Evolutionary conservation across 371 early-diverging fungal species (phyloP).

Genomic region (Lichtheimia ornata): DNA sequence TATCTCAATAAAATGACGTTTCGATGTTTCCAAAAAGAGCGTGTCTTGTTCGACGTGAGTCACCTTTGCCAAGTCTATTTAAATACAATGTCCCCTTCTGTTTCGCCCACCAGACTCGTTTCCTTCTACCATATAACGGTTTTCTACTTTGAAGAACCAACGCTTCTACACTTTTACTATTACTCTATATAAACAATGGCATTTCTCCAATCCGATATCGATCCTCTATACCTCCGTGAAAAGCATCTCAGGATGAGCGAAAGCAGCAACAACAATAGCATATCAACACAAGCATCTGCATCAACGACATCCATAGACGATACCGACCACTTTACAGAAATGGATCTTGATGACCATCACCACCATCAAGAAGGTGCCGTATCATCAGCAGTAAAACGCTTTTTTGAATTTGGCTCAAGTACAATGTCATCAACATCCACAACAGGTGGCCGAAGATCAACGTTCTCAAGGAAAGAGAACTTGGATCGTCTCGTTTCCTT

Average conservation of each 20-base stretch:
- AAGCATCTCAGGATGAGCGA: slow-evolving; percentile 10
- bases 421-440: not conserved
- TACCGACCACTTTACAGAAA: not conserved
- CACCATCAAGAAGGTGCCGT: not conserved
- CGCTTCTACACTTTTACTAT: too few species aligned
- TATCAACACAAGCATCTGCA: slow-evolving; percentile 1
- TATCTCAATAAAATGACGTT: too few species aligned
- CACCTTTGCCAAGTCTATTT: too few species aligned
- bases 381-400: not conserved
- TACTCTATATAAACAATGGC: slow-evolving; percentile 11
- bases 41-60: too few species aligned
- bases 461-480: slow-evolving; percentile 3
- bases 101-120: too few species aligned
- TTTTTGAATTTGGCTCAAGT: not conserved
- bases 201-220: slow-evolving; percentile 22
- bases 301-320: slow-evolving; percentile 1
- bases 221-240: slow-evolving; percentile 21
- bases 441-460: not conserved
- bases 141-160: too few species aligned
- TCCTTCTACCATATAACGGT: too few species aligned
- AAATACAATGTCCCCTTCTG: too few species aligned
- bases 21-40: too few species aligned
- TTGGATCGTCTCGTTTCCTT: slow-evolving; percentile 12
- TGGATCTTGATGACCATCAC: too few species aligned
- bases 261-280: slow-evolving; percentile 11